A percentile compares a stretch with the other conserved stretches of the same genome.
These are phyloP conservation scores for Cryptococcus jaspeensis DNA, from an alignment of 1,284 basidiomycete genomes.

Conservation along the genomic window DNA sequence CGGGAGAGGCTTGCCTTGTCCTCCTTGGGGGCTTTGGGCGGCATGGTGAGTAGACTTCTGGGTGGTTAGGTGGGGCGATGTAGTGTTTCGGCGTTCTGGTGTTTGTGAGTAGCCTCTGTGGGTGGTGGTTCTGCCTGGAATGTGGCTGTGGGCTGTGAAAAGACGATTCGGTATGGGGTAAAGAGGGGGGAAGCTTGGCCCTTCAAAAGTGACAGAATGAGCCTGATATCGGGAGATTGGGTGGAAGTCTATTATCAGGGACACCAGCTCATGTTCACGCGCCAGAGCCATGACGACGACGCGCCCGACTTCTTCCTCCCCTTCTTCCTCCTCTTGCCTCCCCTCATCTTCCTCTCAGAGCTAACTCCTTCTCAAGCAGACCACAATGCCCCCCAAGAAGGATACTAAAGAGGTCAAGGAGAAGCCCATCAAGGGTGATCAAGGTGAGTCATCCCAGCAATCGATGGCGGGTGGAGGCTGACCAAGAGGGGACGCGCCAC, in stretches of 20 bases:
- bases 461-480: slow-evolving; percentile 3
- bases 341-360: neutral
- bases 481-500: slow-evolving; percentile 2
- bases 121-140: neutral
- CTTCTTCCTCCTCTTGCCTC: neutral
- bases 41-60: slow-evolving; percentile 31
- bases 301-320: slow-evolving; percentile 9
- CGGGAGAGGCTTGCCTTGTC: slow-evolving; percentile 37
- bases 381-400: slow-evolving; percentile 57
- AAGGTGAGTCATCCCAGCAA: slow-evolving; percentile 33
- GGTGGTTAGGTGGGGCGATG: neutral
- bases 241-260: neutral
- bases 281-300: neutral
- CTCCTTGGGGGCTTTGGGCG: slow-evolving; percentile 44
- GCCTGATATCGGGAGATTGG: neutral
- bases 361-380: neutral
- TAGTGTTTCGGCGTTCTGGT: neutral
- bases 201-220: neutral
- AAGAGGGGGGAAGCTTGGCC: too few species aligned
- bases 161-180: too few species aligned
- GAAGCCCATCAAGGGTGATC: slow-evolving; percentile 48
- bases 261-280: neutral
- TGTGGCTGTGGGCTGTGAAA: too few species aligned
- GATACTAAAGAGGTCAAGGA: slow-evolving; percentile 67
- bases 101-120: neutral